A percentile compares a stretch with the other conserved stretches of the same genome.
These are phyloP conservation scores for Geranomyces variabilis DNA, from an alignment of 192 early-diverging fungal genomes.

Conservation along the genomic window DNA sequence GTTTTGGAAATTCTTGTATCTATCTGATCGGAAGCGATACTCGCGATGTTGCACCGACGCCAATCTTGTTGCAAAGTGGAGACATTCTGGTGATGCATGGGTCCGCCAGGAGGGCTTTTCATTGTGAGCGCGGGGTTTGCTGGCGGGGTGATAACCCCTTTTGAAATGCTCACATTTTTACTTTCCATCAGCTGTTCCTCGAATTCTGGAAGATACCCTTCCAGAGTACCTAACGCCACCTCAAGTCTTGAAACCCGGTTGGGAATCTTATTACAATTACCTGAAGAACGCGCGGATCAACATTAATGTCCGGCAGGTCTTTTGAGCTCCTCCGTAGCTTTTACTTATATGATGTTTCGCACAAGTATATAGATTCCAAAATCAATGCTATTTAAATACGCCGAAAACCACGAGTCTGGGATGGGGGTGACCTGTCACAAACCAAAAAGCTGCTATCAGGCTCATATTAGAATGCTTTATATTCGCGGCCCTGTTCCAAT, in stretches of 20 bases:
- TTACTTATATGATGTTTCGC: too few species aligned
- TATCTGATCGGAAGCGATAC: slow-evolving; percentile 80
- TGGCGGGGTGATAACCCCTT: not conserved
- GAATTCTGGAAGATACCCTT: slow-evolving; percentile 73
- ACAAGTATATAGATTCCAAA: too few species aligned
- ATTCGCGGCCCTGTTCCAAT: too few species aligned
- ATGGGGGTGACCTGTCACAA: too few species aligned
- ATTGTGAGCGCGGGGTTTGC: slow-evolving; percentile 58
- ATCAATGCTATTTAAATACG: too few species aligned
- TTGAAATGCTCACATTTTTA: not conserved
- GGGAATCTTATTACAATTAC: slow-evolving; percentile 58
- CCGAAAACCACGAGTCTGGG: too few species aligned
- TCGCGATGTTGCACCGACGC: slow-evolving; percentile 67
- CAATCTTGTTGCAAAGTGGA: slow-evolving; percentile 80
- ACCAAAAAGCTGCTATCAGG: too few species aligned
- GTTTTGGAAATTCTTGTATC: slow-evolving; percentile 75
- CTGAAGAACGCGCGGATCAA: slow-evolving; percentile 79
- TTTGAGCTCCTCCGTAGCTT: too few species aligned
- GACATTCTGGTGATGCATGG: slow-evolving; percentile 91
- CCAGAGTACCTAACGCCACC: slow-evolving; percentile 61
- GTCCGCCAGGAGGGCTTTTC: slow-evolving; percentile 72
- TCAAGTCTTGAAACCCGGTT: slow-evolving; percentile 45
- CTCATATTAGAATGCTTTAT: too few species aligned
- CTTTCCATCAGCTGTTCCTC: slow-evolving; percentile 65
- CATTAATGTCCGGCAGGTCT: slow-evolving; percentile 89